Evolutionary conservation across 306 rosid genomes (phyloP), one percentile per base, ranked within the genome.

Genomic region (Prunus mongolica): DNA sequence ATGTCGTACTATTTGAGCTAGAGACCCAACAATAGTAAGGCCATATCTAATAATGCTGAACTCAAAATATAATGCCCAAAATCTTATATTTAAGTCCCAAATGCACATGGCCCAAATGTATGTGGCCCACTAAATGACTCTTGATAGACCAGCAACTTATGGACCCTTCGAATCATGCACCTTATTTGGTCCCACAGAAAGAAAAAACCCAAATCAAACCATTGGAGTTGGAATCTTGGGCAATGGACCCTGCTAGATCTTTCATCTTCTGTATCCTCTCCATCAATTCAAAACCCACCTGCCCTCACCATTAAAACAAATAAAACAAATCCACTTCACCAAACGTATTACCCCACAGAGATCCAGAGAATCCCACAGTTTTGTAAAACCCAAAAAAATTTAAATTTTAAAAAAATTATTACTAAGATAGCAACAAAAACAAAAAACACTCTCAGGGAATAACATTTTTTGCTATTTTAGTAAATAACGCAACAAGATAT

Each of bases 401-500:
- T 3, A 28, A 27, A 24, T 1, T 24, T 24, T 24, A 24, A 24
- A 24, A 63, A 30, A 8, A 2, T 30, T 28, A 63, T 22, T 41
- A 41, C 56, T 0, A 44, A 58, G n/a, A 13, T 9, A 57, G 54
- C 4, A 20, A 38, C 44, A 38, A 38, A 9, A 38, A 1, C 2
- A 0, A 32, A 1, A 32, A 60, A 25, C 19, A 47, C 12, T 47
- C 0, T 47, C 16, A 12, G 3, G 0, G 6, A 47, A 0, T 47
- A 55, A 6, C 14, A 47, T 12, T 47, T 47, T 47, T 34, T 34
- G 8, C 0, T 34, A 34, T 6, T 0, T 1, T 0, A 0, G 0
- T 34, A 0, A 34, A 34, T 34, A 34, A 34, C 41, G 6, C 41
- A 34, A 34, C 8, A 8, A 34, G 0, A 34, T 2, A 5, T 32